Conservation (phyloP, 257 asterid genomes). For the Primulina tabacum region DNA sequence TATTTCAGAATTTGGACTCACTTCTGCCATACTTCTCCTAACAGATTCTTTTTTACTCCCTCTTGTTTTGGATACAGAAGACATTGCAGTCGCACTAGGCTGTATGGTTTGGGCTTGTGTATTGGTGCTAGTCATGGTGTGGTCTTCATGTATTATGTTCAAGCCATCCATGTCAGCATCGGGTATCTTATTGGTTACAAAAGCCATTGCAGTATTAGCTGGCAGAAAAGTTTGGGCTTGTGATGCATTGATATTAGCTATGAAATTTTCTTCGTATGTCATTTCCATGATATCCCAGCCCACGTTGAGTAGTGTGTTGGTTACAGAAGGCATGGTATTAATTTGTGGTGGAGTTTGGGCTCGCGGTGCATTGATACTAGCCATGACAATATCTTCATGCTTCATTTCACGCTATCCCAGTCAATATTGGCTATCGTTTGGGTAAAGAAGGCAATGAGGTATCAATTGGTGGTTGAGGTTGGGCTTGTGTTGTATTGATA, state of each 20-base stretch:
- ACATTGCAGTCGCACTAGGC: neutral
- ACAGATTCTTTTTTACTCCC: neutral
- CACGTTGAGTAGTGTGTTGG: constrained; percentile 27
- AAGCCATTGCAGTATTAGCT: constrained; percentile 30
- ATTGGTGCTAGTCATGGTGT: neutral
- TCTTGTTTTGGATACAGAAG: neutral
- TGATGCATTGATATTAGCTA: constrained; percentile 39
- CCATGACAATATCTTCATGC: neutral
- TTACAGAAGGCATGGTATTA: neutral
- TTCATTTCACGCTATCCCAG: neutral
- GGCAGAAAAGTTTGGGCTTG: constrained; percentile 53
- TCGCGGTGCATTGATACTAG: neutral
- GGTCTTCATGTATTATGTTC: neutral
- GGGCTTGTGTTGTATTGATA: neutral
- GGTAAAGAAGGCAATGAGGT: neutral
- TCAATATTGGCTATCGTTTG: neutral
- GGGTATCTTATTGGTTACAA: constrained; percentile 33
- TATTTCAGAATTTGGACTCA: neutral
- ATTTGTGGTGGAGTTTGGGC: neutral
- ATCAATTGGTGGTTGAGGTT: neutral
- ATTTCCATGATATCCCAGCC: constrained; percentile 53
- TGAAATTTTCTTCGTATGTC: constrained; percentile 34
- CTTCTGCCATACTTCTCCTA: neutral
- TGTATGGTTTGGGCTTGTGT: neutral
- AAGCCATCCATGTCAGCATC: neutral